Percentiles rank a stretch among this genome's conserved stretches.
phyloP scores from a whole-genome alignment of 1,284 basidiomycete genomes.

The Cutaneotrichosporon daszewskae region DNA sequence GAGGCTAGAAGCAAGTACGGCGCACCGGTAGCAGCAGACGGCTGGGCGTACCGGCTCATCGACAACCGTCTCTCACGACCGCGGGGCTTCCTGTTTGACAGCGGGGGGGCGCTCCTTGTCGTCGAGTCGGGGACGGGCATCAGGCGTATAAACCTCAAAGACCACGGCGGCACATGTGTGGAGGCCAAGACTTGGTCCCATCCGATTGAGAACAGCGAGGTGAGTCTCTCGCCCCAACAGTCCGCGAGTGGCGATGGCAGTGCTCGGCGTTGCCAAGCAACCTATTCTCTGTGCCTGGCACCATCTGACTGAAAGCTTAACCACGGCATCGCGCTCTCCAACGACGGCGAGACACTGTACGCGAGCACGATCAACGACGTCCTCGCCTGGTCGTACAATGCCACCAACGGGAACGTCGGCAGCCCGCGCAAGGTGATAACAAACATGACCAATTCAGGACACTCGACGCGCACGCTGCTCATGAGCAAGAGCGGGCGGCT shows the following conservation, averaged over 20 bases:
- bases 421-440: background rate
- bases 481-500: conserved; percentile 1
- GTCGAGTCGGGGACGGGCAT: conserved; percentile 3
- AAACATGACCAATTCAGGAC: conserved; percentile 8
- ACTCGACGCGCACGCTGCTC: conserved; percentile 8
- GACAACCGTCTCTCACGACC: conserved; percentile 3
- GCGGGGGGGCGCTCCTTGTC: conserved; percentile 6
- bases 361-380: conserved; percentile 7
- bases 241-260: too few relatives aligned
- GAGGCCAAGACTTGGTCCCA: background rate
- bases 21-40: background rate
- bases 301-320: conserved; percentile 5
- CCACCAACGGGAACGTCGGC: background rate
- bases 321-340: conserved; percentile 9
- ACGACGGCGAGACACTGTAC: conserved; percentile 5
- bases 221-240: conserved; percentile 1
- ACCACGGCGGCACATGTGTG: conserved; percentile 8
- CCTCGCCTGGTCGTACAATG: conserved; percentile 5
- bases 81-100: conserved; percentile 9
- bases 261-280: too few relatives aligned
- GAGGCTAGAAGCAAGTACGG: too few relatives aligned
- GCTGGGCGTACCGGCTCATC: conserved; percentile 4
- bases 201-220: background rate
- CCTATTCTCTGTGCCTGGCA: too few relatives aligned
- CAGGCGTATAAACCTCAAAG: conserved; percentile 4